Base-by-base conservation (phyloP, 1,284 basidiomycete genomes). In the Irpex sp. region DNA sequence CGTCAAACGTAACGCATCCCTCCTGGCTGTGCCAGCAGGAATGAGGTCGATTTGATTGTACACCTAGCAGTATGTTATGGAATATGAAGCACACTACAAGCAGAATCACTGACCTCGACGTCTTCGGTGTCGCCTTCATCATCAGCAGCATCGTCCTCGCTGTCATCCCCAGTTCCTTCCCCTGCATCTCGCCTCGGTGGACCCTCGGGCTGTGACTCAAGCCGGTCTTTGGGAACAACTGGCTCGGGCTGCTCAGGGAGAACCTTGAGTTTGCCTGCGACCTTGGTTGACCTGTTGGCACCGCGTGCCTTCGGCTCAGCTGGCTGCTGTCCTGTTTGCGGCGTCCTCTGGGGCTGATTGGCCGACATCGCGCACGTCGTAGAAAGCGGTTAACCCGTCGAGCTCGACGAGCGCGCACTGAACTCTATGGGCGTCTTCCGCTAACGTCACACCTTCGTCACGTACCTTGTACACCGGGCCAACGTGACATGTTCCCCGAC, bases 21-120 rank as follows among this genome's bases (percentile, higher is more conserved):
- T 83, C 56, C 95, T 85, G 37, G 96, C 96, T 46, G 94, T 95
- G 2, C 96, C 96, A 56, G 95, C 94, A 2, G 96, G 96, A 63
- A 98, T 98, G 57, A 93, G 87, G 7, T 91, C 90, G 62, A 97
- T 88, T 76, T 95, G 93, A 66, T 93, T 93, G 71, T 96, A 93
- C 39, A 93, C 90, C 91, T 94, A 63, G 31, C 53, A 33, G 37
- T 37, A 54, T 43, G 51, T 31, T 46, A 59, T 54, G 19, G 65
- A 60, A 50, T 60, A 15, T 43, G 56, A 26, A 26, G 26, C 26
- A 26, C 26, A 26, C 26, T 26, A 26, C 13, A 53, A 51, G 59
- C 31, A 26, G 56, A 65, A 58, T 53, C 65, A 69, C 85, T 66
- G 65, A 88, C 90, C 81, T 94, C 89, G 4, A 88, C 84, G 59